Evolutionary conservation across 2,329 filamentous ascomycete genomes (phyloP).

Genomic region (Sarocladium brachiariae): DNA sequence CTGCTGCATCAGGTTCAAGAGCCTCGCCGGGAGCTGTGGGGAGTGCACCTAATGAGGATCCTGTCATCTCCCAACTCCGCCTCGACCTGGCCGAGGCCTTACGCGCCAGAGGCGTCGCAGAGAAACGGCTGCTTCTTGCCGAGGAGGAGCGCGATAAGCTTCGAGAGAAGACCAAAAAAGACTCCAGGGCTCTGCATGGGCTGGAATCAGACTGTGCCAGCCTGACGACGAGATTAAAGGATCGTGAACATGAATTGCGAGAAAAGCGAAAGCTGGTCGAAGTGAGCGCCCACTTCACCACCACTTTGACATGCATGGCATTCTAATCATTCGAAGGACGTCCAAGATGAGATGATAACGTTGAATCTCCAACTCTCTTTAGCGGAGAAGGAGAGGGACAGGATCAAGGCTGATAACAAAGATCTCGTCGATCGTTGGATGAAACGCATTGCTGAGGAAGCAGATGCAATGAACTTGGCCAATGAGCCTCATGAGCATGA

Average conservation of each 20-base stretch:
- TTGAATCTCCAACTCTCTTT: slow-evolving; percentile 83
- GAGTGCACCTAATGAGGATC: slow-evolving; percentile 19
- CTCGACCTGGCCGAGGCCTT: slow-evolving; percentile 72
- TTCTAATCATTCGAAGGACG: slow-evolving; percentile 43
- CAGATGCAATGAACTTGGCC: slow-evolving; percentile 73
- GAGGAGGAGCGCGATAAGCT: slow-evolving; percentile 59
- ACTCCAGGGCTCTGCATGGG: slow-evolving; percentile 52
- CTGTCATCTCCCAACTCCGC: slow-evolving; percentile 44
- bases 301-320: neutral
- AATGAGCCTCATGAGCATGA: slow-evolving; percentile 40
- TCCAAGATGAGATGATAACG: slow-evolving; percentile 89
- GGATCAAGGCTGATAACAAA: slow-evolving; percentile 74
- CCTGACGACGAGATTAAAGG: slow-evolving; percentile 61
- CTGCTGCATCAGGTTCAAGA: slow-evolving; percentile 17
- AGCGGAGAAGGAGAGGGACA: slow-evolving; percentile 67
- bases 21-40: slow-evolving; percentile 9
- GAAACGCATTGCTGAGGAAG: slow-evolving; percentile 77
- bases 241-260: slow-evolving; percentile 77
- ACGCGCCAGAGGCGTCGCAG: slow-evolving; percentile 62
- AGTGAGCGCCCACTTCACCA: slow-evolving; percentile 30
- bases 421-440: slow-evolving; percentile 90
- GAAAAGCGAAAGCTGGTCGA: slow-evolving; percentile 80
- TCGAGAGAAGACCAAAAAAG: slow-evolving; percentile 51
- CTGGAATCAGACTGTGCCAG: slow-evolving; percentile 56
- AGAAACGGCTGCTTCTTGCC: slow-evolving; percentile 54